Base-by-base conservation (phyloP, 1,139 yeast species). In the Geotrichum australiense region DNA sequence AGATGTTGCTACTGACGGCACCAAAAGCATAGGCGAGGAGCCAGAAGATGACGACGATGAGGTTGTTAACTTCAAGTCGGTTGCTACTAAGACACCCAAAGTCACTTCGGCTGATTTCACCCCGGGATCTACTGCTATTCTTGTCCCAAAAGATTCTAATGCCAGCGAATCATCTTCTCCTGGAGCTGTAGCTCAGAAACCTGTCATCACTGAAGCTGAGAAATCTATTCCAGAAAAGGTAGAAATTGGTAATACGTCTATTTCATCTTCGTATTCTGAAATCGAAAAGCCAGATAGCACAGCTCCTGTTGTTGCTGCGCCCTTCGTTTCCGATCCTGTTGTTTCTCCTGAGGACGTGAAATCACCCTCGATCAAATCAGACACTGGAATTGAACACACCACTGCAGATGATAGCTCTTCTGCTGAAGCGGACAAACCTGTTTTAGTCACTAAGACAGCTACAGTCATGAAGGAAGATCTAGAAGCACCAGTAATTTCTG, bases 151-250 rank as follows among this genome's bases (percentile, higher is more conserved):
- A 12, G 34, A 7, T 16, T 6, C 14, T 27, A 11, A 27, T 7
- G 23, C 21, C 19, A 33, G 27, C 12, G 24, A 20, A 8, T 22
- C 5, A n/a, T 19, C 40, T 27, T 31, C 39, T 11, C 18, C 18
- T 22, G 58, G 56, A 37, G 49, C 48, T 15, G 53, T 54, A 30
- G 55, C 59, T n/a, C 49, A 53, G 4, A 47, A 48, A 28, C 60
- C 56, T 35, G 60, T 53, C 20, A 50, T 11, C 5, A 12, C 27
- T 11, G 25, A 31, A 22, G 15, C 35, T n/a, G 37, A 12, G n/a
- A 30, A 29, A 8, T 10, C 39, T 10, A 34, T 5, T 6, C 12
- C 34, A n/a, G 12, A 11, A 21, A 28, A 38, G n/a, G n/a, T n/a
- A n/a, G n/a, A n/a, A n/a, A n/a, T n/a, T n/a, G n/a, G n/a, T n/a